phyloP scores from a whole-genome alignment of 805 yeast genomes.

The Phaffomyces antillensis region DNA sequence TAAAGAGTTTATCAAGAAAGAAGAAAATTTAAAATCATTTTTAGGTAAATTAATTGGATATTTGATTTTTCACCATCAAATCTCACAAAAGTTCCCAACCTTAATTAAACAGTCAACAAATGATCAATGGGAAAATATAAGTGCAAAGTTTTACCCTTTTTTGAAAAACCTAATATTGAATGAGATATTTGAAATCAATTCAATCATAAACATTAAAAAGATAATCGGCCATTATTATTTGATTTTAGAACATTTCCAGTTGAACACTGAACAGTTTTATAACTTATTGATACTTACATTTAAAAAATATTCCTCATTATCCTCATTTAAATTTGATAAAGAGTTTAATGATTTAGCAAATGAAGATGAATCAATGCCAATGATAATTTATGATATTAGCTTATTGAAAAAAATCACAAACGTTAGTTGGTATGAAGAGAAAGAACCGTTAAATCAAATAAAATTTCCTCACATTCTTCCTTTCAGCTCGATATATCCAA shows the following conservation, averaged over 20 bases:
- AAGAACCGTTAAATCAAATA: slow-evolving; percentile 31
- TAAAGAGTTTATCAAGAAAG: slow-evolving; percentile 25
- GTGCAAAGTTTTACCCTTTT: slow-evolving; percentile 52
- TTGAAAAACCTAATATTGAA: slow-evolving; percentile 40
- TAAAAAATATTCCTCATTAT: slow-evolving; percentile 49
- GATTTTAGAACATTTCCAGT: slow-evolving; percentile 66
- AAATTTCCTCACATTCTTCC: slow-evolving; percentile 63
- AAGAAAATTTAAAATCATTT: slow-evolving; percentile 45
- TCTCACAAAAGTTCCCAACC: slow-evolving; percentile 57
- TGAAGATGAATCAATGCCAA: slow-evolving; percentile 86
- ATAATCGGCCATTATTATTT: slow-evolving; percentile 64
- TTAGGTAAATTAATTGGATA: slow-evolving; percentile 65
- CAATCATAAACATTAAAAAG: slow-evolving; percentile 36
- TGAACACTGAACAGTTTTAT: slow-evolving; percentile 53
- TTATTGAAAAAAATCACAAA: slow-evolving; percentile 58
- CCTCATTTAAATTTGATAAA: slow-evolving; percentile 46
- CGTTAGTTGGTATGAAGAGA: slow-evolving; percentile 63
- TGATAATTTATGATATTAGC: slow-evolving; percentile 52
- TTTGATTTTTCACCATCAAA: slow-evolving; percentile 64
- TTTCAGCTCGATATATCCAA: slow-evolving; percentile 82
- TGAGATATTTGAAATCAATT: slow-evolving; percentile 34
- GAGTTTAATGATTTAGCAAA: slow-evolving; percentile 59
- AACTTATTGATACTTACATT: slow-evolving; percentile 54
- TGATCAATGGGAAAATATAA: slow-evolving; percentile 72
- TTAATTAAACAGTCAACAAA: slow-evolving; percentile 46